Evolutionary conservation across 2,329 filamentous ascomycete species (phyloP), one percentile per base, ranked within the genome.

Genomic region (Sporothrix globosa): DNA sequence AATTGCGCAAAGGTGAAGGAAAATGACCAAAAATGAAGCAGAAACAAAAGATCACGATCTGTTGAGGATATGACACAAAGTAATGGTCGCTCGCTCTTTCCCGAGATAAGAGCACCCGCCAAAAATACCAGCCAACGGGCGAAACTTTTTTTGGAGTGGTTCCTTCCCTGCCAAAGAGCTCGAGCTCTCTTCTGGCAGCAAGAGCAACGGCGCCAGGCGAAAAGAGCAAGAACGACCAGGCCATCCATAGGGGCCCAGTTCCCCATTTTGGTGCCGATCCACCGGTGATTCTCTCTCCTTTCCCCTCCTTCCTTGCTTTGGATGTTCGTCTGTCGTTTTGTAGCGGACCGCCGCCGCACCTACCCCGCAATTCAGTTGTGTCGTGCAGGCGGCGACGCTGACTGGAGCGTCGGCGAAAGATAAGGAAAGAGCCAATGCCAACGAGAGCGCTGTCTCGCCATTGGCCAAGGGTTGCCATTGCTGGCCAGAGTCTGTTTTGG

Each of bases 211-310:
- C 58, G 58, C 58, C 58, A 61, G 39, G 39, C 58, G 44, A 44
- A 46, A 61, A 61, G 30, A 61, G 58, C 58, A 61, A 27, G 58
- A 61, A 61, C 58, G 58, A 17, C 58, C 58, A 61, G 34, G 34
- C 56, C 56, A 60, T 60, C 17, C 41, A 44, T 3, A 58, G 27
- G 6, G 30, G 54, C 54, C 54, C 54, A 27, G 34, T 60, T 27
- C 34, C 14, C 14, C 24, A 56, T 30, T 30, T 39, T 58, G 17
- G 54, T 60, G 34, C 56, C 56, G 19, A 41, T 44, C 56, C 19
- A 34, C 21, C 34, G 34, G 19, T 58, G 24, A 5, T 58, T 58
- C 54, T 39, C 39, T 58, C 54, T 58, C 21, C 30, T 27, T 30
- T 30, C 11, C 50, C 21, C 34, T 58, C 13, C 11, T 34, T 56